Evolutionary conservation across 306 rosid species (phyloP).

Genomic region (Begonia loranthoides): DNA sequence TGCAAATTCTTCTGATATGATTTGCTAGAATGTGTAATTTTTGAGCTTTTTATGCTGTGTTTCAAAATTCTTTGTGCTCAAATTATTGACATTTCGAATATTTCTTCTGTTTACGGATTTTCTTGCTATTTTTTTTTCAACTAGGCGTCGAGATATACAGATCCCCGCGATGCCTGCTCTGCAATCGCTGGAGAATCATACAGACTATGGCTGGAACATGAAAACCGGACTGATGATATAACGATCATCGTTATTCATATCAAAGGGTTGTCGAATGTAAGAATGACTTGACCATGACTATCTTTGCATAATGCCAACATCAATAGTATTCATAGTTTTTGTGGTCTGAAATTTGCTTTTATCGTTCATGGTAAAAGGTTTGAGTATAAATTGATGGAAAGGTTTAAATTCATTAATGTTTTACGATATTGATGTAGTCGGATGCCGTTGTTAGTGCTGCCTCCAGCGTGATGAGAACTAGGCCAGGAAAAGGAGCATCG

Average conservation of each 20-base stretch:
- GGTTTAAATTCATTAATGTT: neutral
- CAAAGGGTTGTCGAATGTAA: constrained; percentile 77
- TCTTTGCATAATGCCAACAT: neutral
- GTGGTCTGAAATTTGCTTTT: neutral
- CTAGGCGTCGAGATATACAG: constrained; percentile 74
- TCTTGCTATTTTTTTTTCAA: no score
- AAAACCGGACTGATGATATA: constrained; percentile 89
- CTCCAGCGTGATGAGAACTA: constrained; percentile 18
- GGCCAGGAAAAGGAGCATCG: constrained; percentile 36
- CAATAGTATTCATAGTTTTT: neutral
- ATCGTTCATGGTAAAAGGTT: neutral
- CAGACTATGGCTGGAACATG: constrained; percentile 79
- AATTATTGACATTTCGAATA: no score
- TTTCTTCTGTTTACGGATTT: no score
- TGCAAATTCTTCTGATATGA: no score
- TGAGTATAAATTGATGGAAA: neutral
- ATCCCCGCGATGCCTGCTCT: constrained; percentile 98
- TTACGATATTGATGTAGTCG: constrained; percentile 15
- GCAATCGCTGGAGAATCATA: constrained; percentile 95
- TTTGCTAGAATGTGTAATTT: no score
- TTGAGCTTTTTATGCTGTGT: no score
- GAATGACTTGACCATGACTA: constrained; percentile 13
- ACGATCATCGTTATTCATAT: constrained; percentile 81
- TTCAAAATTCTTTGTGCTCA: no score
- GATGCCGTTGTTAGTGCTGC: constrained; percentile 32